A percentile compares a stretch with the other conserved stretches of the same genome.
Conservation (phyloP, 169 alveolate genomes). For the Plasmodium coatneyi region DNA sequence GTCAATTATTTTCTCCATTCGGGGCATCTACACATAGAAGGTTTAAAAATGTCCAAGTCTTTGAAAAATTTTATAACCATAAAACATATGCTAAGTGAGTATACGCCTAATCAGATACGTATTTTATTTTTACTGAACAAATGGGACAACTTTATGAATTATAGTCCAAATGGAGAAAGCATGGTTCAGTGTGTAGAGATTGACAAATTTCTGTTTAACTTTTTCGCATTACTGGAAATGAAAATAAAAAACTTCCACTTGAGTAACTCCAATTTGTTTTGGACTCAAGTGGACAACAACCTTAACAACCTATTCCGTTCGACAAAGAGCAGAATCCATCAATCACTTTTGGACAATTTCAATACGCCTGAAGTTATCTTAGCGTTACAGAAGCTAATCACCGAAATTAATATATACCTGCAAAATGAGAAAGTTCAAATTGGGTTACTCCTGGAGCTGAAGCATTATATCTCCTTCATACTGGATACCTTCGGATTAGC, state of each 20-base stretch:
- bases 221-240: constrained; percentile 92
- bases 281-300: constrained; percentile 77
- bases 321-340: constrained; percentile 73
- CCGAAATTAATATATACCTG: constrained; percentile 82
- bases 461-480: constrained; percentile 78
- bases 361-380: constrained; percentile 91
- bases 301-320: constrained; percentile 74
- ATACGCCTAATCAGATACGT: constrained; percentile 92
- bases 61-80: constrained; percentile 97
- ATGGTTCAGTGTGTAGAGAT: constrained; percentile 94
- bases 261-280: constrained; percentile 74
- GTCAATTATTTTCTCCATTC: constrained; percentile 98
- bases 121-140: constrained; percentile 88
- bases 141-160: constrained; percentile 94
- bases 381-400: constrained; percentile 80
- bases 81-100: constrained; percentile 86
- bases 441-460: constrained; percentile 71
- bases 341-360: constrained; percentile 80
- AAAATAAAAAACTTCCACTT: constrained; percentile 81
- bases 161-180: constrained; percentile 90
- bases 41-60: constrained; percentile 97
- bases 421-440: constrained; percentile 71
- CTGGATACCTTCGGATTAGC: constrained; percentile 80
- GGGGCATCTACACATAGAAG: constrained; percentile 98
- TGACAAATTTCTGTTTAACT: constrained; percentile 93